Conservation (phyloP, 139 green algal species). For the Volvox reticuliferus region DNA sequence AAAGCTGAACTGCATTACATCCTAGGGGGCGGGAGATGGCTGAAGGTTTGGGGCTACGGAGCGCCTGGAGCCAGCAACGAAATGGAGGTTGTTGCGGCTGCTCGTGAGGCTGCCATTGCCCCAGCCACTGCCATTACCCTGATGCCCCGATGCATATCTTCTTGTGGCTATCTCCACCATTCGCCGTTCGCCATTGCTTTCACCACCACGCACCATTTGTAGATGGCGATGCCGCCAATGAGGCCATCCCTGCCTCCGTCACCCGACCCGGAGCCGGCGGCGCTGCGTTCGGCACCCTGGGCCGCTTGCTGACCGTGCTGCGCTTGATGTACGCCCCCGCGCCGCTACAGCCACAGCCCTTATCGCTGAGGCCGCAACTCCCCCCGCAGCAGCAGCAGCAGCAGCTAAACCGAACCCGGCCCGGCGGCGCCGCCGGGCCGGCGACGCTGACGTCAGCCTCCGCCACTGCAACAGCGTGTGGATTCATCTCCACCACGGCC, state of each 20-base stretch:
- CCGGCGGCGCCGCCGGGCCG: not conserved
- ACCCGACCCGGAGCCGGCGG: constrained; percentile 53
- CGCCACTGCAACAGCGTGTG: not conserved
- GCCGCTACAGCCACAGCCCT: not conserved
- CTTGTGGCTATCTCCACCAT: too few species aligned
- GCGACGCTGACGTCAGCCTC: not conserved
- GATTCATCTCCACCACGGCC: not conserved
- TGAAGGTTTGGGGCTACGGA: too few species aligned
- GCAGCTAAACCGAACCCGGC: not conserved
- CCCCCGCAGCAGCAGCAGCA: not conserved
- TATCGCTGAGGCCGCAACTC: not conserved
- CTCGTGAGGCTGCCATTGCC: too few species aligned
- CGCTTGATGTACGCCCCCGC: constrained; percentile 73
- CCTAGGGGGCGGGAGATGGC: too few species aligned
- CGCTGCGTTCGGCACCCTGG: constrained; percentile 71
- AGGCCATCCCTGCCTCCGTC: constrained; percentile 52
- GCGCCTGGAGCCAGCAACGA: too few species aligned
- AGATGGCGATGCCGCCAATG: constrained; percentile 60
- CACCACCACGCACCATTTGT: not conserved
- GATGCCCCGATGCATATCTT: too few species aligned
- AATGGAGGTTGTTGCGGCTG: too few species aligned
- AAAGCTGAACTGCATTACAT: too few species aligned
- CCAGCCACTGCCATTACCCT: too few species aligned
- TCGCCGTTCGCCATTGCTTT: too few species aligned
- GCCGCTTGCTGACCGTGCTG: constrained; percentile 77